Percentiles rank a stretch among this genome's conserved stretches.
These are phyloP conservation scores for Cercospora nicotianae DNA, from an alignment of 2,329 filamentous ascomycete genomes.

Conservation along the genomic window DNA sequence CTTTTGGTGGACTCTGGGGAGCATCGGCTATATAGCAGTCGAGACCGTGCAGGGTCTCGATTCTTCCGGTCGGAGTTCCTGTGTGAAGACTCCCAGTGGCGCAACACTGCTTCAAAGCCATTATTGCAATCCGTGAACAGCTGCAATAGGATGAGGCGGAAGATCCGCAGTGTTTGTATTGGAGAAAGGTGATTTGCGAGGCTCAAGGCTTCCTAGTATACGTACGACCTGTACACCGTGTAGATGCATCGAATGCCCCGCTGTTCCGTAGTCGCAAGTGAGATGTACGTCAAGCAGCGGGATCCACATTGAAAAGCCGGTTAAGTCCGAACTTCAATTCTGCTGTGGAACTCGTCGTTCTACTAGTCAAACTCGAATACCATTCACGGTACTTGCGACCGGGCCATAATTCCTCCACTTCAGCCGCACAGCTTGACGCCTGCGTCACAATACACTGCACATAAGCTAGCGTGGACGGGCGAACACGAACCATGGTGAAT, in stretches of 20 bases:
- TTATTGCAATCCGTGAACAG: slow-evolving; percentile 9
- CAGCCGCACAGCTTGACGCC: neutral
- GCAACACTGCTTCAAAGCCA: slow-evolving; percentile 39
- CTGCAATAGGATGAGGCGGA: neutral
- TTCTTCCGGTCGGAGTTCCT: slow-evolving; percentile 39
- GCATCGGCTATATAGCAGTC: slow-evolving; percentile 42
- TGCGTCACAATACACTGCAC: neutral
- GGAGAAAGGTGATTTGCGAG: neutral
- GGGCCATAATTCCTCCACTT: neutral
- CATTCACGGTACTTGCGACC: neutral
- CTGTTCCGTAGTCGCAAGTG: neutral
- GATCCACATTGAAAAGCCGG: neutral
- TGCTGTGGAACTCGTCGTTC: neutral
- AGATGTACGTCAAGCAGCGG: neutral
- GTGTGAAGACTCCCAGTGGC: slow-evolving; percentile 39
- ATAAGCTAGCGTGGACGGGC: neutral
- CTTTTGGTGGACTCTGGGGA: slow-evolving; percentile 35
- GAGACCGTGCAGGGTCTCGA: slow-evolving; percentile 40
- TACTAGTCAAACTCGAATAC: neutral
- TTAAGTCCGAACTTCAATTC: neutral
- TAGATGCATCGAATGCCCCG: neutral
- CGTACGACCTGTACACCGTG: neutral
- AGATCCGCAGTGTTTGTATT: neutral
- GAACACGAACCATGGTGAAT: slow-evolving; percentile 15
- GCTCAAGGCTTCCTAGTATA: neutral